Base-by-base conservation (phyloP, 768 basidiomycete species). In the Mycena chlorophos region DNA sequence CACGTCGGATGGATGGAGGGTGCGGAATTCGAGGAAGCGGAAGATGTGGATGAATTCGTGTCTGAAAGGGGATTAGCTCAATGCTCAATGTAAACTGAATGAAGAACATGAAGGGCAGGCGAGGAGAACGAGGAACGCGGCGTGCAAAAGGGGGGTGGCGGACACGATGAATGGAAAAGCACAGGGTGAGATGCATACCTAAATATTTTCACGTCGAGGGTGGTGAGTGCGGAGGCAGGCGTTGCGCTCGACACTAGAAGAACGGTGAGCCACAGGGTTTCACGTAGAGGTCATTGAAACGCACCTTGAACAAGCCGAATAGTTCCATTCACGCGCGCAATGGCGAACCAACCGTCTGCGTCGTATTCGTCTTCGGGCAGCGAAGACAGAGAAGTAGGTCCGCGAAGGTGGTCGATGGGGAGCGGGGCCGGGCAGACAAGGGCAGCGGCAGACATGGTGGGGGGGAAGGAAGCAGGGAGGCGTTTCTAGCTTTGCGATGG, bases 11-110 rank as follows among this genome's bases (percentile, higher is more conserved):
- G 81, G 79, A 57, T 85, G 79, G 13, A 83, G 58, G 2, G 77
- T 77, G 40, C 68, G 67, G 42, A 68, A 67, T 62, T 80, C 75
- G 8, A 71, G 67, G 53, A 82, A 78, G 34, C 84, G 82, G 62
- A 86, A 86, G 49, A 86, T 86, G 60, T 80, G 80, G 66, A 81
- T 80, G 59, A 85, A 84, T 67, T 86, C 84, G 64, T 86, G 83
- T 55, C 73, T 75, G 65, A 27, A 19, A 27, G 45, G 22, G 45
- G 26, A 5, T 26, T 46, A 20, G 22, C 26, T 17, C 4, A 1
- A 28, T 30, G 17, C 50, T 8, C 4, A 22, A 30, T 20, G 31
- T 17, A 16, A n/a, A 10, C 10, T 38, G 49, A 16, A 39, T 2
- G 22, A 38, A 14, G 6, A 2, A 37, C 5, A 17, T 19, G 30